Evolutionary conservation across 768 basidiomycete genomes (phyloP).

Genomic region (Pleurotus tuoliensis): DNA sequence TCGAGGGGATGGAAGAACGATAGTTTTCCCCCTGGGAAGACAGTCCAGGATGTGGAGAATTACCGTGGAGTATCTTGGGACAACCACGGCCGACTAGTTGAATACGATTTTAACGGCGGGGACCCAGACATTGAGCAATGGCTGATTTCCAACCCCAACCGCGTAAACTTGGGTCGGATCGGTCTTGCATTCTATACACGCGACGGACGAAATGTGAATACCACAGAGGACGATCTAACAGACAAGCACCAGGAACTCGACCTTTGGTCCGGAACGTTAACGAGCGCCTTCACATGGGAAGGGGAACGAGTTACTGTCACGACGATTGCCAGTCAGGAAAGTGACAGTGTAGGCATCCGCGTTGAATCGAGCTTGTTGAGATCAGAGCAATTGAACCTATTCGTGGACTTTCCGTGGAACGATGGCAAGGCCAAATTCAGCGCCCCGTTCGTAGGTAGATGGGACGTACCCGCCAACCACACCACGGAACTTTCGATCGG

Average conservation of each 20-base stretch:
- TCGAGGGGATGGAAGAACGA: conserved; percentile 65
- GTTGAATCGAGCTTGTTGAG: conserved; percentile 37
- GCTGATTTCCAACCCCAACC: conserved; percentile 56
- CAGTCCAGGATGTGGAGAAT: conserved; percentile 36
- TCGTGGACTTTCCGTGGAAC: conserved; percentile 61
- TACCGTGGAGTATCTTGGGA: conserved; percentile 48
- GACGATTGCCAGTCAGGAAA: conserved; percentile 34
- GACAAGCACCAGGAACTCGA: conserved; percentile 40
- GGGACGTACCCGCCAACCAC: conserved; percentile 42
- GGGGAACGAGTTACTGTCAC: conserved; percentile 33
- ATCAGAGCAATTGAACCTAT: conserved; percentile 37
- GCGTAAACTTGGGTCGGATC: conserved; percentile 49
- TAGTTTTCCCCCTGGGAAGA: conserved; percentile 40
- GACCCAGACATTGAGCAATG: conserved; percentile 44
- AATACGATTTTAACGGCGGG: conserved; percentile 47
- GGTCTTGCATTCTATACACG: conserved; percentile 40
- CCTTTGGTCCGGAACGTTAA: conserved; percentile 52
- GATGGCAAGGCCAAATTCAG: conserved; percentile 53
- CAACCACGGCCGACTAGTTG: conserved; percentile 45
- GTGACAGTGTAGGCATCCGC: conserved; percentile 35
- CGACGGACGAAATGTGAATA: conserved; percentile 20
- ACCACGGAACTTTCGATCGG: conserved; percentile 33
- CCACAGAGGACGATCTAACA: conserved; percentile 34
- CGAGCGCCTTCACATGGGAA: conserved; percentile 38
- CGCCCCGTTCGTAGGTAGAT: conserved; percentile 56